phyloP scores from a whole-genome alignment of 441 rosid species.

The Kokia cookei region DNA sequence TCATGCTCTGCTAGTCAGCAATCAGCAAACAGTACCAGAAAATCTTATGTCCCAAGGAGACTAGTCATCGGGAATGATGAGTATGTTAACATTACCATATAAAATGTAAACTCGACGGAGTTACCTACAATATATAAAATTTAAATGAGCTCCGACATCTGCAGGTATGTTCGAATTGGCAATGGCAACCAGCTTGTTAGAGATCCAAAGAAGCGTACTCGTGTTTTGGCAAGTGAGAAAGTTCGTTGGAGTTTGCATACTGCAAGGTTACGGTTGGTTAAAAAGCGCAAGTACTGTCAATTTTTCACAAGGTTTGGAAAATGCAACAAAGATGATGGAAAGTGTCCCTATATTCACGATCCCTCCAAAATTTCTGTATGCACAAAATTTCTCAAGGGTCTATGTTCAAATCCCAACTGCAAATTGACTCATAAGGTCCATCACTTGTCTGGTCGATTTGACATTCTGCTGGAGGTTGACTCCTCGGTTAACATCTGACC shows the following conservation, averaged over 20 bases:
- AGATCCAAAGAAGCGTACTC: slow-evolving; percentile 91
- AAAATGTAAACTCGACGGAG: background rate
- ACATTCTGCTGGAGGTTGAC: background rate
- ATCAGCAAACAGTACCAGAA: slow-evolving; percentile 42
- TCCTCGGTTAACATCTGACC: slow-evolving; percentile 8
- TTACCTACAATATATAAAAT: background rate
- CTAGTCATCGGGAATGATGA: slow-evolving; percentile 85
- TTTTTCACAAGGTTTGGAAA: slow-evolving; percentile 96
- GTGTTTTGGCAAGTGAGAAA: slow-evolving; percentile 91
- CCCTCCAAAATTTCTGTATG: slow-evolving; percentile 92
- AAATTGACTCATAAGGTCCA: slow-evolving; percentile 92
- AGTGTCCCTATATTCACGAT: slow-evolving; percentile 92
- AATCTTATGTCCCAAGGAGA: slow-evolving; percentile 72
- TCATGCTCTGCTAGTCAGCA: slow-evolving; percentile 28
- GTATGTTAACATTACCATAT: slow-evolving; percentile 35
- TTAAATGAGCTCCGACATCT: slow-evolving; percentile 6
- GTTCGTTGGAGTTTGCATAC: slow-evolving; percentile 98
- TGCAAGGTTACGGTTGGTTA: slow-evolving; percentile 79
- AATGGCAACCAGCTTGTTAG: slow-evolving; percentile 95
- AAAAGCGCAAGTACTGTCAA: slow-evolving; percentile 82
- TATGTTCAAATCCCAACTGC: slow-evolving; percentile 71
- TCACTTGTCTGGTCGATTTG: slow-evolving; percentile 14
- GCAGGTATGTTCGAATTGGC: slow-evolving; percentile 93
- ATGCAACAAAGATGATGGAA: slow-evolving; percentile 94
- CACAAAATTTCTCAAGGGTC: slow-evolving; percentile 87